phyloP scores from a whole-genome alignment of 768 basidiomycete genomes.

The Suillus subalutaceus region DNA sequence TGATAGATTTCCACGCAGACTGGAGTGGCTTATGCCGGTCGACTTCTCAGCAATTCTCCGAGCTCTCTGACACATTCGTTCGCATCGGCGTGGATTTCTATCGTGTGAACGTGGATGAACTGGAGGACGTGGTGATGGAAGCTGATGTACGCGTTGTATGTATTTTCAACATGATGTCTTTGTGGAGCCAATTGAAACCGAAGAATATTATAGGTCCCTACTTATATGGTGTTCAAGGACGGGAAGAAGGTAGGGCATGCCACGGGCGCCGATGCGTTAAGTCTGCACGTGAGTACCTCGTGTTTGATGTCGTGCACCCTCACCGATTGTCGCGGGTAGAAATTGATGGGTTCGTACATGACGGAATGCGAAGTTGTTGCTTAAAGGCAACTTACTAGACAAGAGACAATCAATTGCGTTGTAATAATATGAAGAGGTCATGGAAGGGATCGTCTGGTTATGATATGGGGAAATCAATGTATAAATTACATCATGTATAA shows the following conservation, averaged over 20 bases:
- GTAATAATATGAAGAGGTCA: neutral
- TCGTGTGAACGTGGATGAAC: slow-evolving; percentile 75
- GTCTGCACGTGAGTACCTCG: slow-evolving; percentile 27
- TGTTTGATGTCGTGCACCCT: slow-evolving; percentile 4
- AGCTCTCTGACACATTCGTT: slow-evolving; percentile 26
- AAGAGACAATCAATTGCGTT: neutral
- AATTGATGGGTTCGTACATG: slow-evolving; percentile 24
- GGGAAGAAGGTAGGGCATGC: slow-evolving; percentile 28
- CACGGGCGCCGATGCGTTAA: slow-evolving; percentile 29
- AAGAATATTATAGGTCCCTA: slow-evolving; percentile 22
- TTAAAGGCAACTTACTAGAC: neutral
- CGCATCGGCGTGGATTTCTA: slow-evolving; percentile 55
- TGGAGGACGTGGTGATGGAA: slow-evolving; percentile 54
- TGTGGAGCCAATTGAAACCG: neutral
- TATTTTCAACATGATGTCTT: neutral
- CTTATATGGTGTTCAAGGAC: slow-evolving; percentile 34
- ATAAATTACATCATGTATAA: neutral
- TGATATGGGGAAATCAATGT: slow-evolving; percentile 3
- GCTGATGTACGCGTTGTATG: slow-evolving; percentile 65
- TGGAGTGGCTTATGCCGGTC: slow-evolving; percentile 16
- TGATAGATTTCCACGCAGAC: slow-evolving; percentile 27
- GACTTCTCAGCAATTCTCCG: slow-evolving; percentile 20
- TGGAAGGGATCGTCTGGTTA: slow-evolving; percentile 1
- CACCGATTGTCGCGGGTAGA: slow-evolving; percentile 15
- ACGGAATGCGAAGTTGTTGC: slow-evolving; percentile 4